Evolutionary conservation across 2,329 filamentous ascomycete species (phyloP), one percentile per base, ranked within the genome.

Genomic region (Calonectria hawksworthii): DNA sequence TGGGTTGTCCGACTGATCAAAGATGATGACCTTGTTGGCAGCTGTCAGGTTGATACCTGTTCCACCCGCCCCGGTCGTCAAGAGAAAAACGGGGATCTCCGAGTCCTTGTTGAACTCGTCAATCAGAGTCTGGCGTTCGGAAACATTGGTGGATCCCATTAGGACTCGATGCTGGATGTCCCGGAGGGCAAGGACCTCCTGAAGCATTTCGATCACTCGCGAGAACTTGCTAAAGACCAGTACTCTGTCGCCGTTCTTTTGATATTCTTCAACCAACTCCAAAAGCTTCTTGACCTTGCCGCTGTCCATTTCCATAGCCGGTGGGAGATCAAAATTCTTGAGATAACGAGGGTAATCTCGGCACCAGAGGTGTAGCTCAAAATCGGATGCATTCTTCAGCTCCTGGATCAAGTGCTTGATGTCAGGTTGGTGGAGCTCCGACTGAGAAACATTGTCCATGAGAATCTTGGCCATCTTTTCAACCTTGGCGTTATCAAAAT

Each of bases 1-100:
- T 0, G 97, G 97, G 80, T 99, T 99, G 87, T 98, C 98, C n/a
- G 93, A 95, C 77, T 94, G 94, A 85, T 99, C 97, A 83, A 99
- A 98, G 81, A 99, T 97, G 85, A 99, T 92, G 79, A 99, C 96
- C 86, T 98, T 99, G 88, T 99, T 99, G 6, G 97, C 97, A 44
- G 94, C 95, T 10, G 96, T 97, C 70, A 99, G 87, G 85, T 99
- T 99, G 87, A 99, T 98, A 51, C 97, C 97, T 0, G 96, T 97
- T n/a, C 97, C 97, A 68, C 97, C 97, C 0, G 96, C 96, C 74
- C 96, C 96, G 0, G 97, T 99, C 1, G 95, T 97, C 8, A 99
- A 91, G 77, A 99, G 90, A 85, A 99, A 99, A 0, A 98, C 96
- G 0, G 96, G 94, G 68, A 99, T 98, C 2, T 90, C 89, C 0